phyloP scores from a whole-genome alignment of 768 basidiomycete genomes.

The Trametes punicea region DNA sequence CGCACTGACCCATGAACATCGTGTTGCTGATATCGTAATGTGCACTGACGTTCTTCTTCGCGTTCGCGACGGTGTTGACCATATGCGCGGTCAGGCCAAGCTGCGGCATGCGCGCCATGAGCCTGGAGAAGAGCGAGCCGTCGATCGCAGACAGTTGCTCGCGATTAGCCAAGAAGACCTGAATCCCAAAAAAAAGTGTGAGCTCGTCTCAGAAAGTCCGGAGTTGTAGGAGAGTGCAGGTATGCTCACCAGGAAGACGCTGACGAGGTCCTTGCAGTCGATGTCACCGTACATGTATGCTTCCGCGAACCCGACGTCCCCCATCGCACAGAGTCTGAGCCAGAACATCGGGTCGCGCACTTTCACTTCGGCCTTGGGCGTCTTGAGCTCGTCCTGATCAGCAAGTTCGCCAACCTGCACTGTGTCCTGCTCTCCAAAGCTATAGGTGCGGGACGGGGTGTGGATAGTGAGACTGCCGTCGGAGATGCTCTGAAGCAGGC shows the following conservation, averaged over 20 bases:
- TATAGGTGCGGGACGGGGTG: conserved; percentile 43
- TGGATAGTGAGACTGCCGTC: conserved; percentile 48
- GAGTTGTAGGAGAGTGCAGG: neutral
- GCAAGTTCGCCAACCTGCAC: neutral
- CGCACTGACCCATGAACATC: conserved; percentile 57
- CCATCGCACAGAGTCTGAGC: conserved; percentile 54
- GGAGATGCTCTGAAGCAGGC: conserved; percentile 35
- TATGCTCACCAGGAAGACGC: conserved; percentile 58
- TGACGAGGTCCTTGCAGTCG: conserved; percentile 60
- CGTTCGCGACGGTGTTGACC: conserved; percentile 62
- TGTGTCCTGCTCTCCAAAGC: conserved; percentile 34
- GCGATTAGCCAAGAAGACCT: conserved; percentile 65
- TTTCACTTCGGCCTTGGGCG: conserved; percentile 11
- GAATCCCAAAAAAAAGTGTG: neutral
- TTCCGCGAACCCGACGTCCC: conserved; percentile 73
- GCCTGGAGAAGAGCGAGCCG: conserved; percentile 44
- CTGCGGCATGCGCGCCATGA: conserved; percentile 49
- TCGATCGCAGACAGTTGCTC: conserved; percentile 47
- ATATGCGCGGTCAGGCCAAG: conserved; percentile 58
- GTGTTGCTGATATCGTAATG: conserved; percentile 79
- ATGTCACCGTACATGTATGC: conserved; percentile 79
- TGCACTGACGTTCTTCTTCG: conserved; percentile 65
- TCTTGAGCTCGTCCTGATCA: conserved; percentile 10
- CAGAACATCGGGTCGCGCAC: conserved; percentile 46
- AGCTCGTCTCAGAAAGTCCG: neutral